These are phyloP conservation scores for Chloroidium sp. DNA, from an alignment of 163 green algal genomes.

Conservation along the genomic window DNA sequence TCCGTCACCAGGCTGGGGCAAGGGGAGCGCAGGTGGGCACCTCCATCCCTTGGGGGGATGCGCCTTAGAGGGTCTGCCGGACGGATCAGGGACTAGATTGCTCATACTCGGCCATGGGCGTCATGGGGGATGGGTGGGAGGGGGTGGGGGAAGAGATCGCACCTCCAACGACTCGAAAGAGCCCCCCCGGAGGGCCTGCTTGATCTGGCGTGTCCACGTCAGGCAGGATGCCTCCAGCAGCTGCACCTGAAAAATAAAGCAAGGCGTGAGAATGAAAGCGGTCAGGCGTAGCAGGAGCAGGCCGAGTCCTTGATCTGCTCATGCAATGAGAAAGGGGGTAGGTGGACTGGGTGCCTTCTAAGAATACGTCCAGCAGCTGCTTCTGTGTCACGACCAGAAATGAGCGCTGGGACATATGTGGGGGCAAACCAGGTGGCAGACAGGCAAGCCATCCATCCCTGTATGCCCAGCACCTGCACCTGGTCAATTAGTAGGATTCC, in stretches of 20 bases:
- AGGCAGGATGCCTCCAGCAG: slow-evolving; percentile 69
- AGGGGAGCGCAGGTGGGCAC: background rate
- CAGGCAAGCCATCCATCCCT: too few relatives aligned
- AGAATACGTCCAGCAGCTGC: too few relatives aligned
- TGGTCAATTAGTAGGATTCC: too few relatives aligned
- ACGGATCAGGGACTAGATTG: background rate
- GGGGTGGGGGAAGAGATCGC: background rate
- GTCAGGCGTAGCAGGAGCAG: too few relatives aligned
- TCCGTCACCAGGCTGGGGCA: background rate
- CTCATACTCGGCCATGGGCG: background rate
- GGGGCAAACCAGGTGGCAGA: too few relatives aligned
- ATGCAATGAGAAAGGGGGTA: too few relatives aligned
- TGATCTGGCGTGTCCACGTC: slow-evolving; percentile 86
- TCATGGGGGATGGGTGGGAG: background rate
- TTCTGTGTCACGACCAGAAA: too few relatives aligned
- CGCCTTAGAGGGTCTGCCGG: background rate
- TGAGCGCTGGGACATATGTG: too few relatives aligned
- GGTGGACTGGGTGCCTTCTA: too few relatives aligned
- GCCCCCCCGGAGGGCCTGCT: slow-evolving; percentile 72
- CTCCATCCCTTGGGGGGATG: background rate
- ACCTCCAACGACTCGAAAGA: slow-evolving; percentile 59
- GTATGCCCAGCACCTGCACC: too few relatives aligned
- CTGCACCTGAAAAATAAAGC: slow-evolving; percentile 31
- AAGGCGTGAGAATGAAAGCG: too few relatives aligned
- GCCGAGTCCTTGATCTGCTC: too few relatives aligned